phyloP scores from a whole-genome alignment of 768 basidiomycete species.

The Tricholoma saponaceum region DNA sequence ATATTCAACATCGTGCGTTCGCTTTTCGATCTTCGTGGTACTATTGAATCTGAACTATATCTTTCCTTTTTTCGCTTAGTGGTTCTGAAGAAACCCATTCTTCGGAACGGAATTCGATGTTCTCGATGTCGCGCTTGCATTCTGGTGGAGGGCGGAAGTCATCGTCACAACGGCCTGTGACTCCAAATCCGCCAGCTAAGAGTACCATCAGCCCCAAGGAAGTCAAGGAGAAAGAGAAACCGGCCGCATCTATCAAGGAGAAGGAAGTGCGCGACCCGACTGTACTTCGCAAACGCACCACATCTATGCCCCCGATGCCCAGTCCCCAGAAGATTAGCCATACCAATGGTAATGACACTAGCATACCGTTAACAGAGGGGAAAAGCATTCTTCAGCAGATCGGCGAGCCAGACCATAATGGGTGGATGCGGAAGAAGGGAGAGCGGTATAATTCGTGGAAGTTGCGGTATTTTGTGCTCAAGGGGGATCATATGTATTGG shows the following conservation, averaged over 20 bases:
- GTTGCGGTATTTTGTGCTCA: slow-evolving; percentile 84
- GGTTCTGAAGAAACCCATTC: slow-evolving; percentile 28
- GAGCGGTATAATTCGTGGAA: slow-evolving; percentile 95
- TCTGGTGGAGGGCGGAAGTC: slow-evolving; percentile 36
- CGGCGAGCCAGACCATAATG: slow-evolving; percentile 82
- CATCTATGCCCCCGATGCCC: slow-evolving; percentile 26
- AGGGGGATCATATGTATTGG: slow-evolving; percentile 88
- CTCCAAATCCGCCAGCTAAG: slow-evolving; percentile 10
- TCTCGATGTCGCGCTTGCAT: slow-evolving; percentile 48
- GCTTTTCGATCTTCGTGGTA: slow-evolving; percentile 7
- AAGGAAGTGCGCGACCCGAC: slow-evolving; percentile 31
- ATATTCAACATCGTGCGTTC: slow-evolving; percentile 51
- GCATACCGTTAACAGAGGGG: slow-evolving; percentile 46
- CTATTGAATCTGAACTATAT: background rate
- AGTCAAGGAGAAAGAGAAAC: slow-evolving; percentile 7
- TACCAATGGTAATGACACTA: slow-evolving; percentile 9
- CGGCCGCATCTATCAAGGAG: slow-evolving; percentile 11
- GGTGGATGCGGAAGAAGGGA: slow-evolving; percentile 96
- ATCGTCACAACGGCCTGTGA: slow-evolving; percentile 38
- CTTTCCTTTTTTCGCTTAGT: slow-evolving; percentile 12
- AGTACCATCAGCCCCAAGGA: slow-evolving; percentile 5
- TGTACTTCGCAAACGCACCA: slow-evolving; percentile 55
- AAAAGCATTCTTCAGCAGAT: slow-evolving; percentile 85
- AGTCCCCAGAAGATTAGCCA: slow-evolving; percentile 8
- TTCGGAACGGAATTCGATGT: slow-evolving; percentile 38